Evolutionary conservation across 1,284 basidiomycete species (phyloP), one percentile per base, ranked within the genome.

Genomic region (Exobasidium cylindrosporum): DNA sequence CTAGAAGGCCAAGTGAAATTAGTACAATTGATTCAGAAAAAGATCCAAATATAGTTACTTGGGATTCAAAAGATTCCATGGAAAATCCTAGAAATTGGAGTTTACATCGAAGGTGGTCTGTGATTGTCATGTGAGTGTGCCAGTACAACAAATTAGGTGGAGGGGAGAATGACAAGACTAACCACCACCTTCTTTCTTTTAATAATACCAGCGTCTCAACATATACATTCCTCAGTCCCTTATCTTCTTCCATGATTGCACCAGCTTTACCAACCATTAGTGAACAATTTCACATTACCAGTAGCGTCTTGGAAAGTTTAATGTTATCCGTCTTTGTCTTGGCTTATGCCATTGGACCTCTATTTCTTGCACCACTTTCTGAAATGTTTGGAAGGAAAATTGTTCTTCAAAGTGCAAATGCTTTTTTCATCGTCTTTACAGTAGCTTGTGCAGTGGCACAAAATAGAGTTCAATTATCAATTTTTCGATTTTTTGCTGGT

Each of bases 61-160:
- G 87, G 86, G 85, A 88, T 56, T 85, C 85, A 0, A 84, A 84
- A 0, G 79, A 86, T 53, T 87, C 88, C 77, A 85, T 84, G 1
- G 77, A 78, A 21, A 88, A 89, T 75, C 88, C 88, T 0, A 85
- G 85, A 74, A 88, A 89, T 78, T 89, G 88, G 88, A 71, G 82
- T 0, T 83, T 82, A 63, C 79, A 79, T 46, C 82, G 83, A 62
- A 88, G 88, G 83, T 86, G 87, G 85, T 83, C 83, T 1, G 85
- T 87, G 0, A 87, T 86, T 32, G 52, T 47, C 0, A 58, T 76
- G n/a, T n/a, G n/a, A n/a, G n/a, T n/a, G n/a, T n/a, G n/a, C n/a
- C n/a, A n/a, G n/a, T n/a, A n/a, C n/a, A n/a, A n/a, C n/a, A n/a
- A n/a, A n/a, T n/a, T n/a, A n/a, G n/a, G n/a, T n/a, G n/a, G n/a